Base-by-base conservation (phyloP, 805 yeast species). In the Ogataea pini region DNA sequence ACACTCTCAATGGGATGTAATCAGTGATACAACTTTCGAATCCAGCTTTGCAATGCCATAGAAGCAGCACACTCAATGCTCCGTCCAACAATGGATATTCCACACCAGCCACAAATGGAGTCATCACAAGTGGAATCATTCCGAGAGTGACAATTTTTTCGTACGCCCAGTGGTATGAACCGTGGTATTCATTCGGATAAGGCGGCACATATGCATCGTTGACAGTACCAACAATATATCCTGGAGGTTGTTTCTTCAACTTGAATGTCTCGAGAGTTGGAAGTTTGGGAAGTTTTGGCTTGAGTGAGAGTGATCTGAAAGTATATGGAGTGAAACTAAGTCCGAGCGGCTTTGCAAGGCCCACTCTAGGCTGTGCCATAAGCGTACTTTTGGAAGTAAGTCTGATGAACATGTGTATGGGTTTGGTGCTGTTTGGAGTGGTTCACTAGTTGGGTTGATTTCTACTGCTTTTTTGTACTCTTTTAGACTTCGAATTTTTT, bases 111-210 rank as follows among this genome's bases (percentile, higher is more conserved):
- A 85, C 78, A 56, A 90, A 79, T 18, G 98, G 96, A 18, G 83
- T 71, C 33, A 85, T 77, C 24, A 83, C 76, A 51, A 92, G 72
- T 27, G 99, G 99, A 19, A 89, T 77, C 65, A 91, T 72, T 9
- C 84, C 80, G 14, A 85, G 66, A 3, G 95, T 76, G 29, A 89
- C 71, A 4, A 80, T 61, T 58, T 88, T 80, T 75, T 92, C 99
- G 59, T 84, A 83, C n/a, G 87, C 73, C 99, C 99, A 92, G 73
- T 91, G 98, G 66, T 81, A 78, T 19, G 95, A 86, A 41, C 98
- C 97, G 62, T 89, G 91, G 43, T 74, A 62, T 55, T 75, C 79
- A 61, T 79, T 74, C 4, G 83, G 65, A 34, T 74, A 68, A 33
- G 97, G 97, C 13, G 80, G 72, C 28, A 72, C 70, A 60, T 77